Evolutionary conservation across 768 basidiomycete species (phyloP), one percentile per base, ranked within the genome.

Genomic region (Hypsizygus marmoreus): DNA sequence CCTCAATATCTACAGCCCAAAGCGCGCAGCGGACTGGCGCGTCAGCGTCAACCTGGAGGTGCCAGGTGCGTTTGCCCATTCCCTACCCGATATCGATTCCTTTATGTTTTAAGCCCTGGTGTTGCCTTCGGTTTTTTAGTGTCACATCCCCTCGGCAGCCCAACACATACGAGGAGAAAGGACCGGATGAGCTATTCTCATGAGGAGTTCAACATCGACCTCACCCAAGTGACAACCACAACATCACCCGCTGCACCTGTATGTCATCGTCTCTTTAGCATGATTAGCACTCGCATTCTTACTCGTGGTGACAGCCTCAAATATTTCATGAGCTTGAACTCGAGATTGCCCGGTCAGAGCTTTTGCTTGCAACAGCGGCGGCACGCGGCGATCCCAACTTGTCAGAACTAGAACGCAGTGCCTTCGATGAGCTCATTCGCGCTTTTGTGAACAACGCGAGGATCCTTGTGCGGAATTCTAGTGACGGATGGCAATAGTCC

Each of bases 401-500:
- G 48, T 65, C 77, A 22, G 86, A 87, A 62, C 69, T 69, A 56
- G 91, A 88, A 58, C 78, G 81, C 19, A 77, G 72, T 51, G 83
- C 84, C 5, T 98, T 94, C 61, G 91, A 97, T 62, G 91, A 97
- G 61, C 80, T 97, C 47, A 83, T 99, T 33, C 83, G 90, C 36
- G 91, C 89, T 11, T 90, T 97, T 53, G 84, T 99, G 39, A 97
- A 97, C 59, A 95, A 97, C 53, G 83, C 91, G 3, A 77, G 97
- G 50, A 93, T 97, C 67, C 66, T 97, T 36, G 84, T 86, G 41
- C 80, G 90, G 56, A 97, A 95, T 66, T 79, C 81, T 4, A 71
- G 54, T 33, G 80, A 75, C n/a, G 69, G 69, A 20, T 81, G 74
- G 77, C 66, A 69, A 45, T 72, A 60, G 47, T 26, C 31, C n/a